These are phyloP conservation scores for Rhizophora mangle DNA, from an alignment of 345 rosid species.

Conservation along the genomic window DNA sequence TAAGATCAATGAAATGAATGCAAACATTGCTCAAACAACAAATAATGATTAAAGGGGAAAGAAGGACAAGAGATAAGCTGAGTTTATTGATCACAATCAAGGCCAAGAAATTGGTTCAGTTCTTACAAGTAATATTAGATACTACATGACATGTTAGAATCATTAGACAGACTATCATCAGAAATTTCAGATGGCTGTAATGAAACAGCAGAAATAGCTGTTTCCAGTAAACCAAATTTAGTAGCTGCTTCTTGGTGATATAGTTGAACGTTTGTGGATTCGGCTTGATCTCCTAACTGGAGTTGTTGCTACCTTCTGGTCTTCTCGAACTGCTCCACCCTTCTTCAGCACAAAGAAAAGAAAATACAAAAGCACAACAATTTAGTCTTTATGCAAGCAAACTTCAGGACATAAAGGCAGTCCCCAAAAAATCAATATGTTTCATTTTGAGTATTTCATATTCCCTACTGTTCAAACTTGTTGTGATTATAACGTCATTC, in stretches of 20 bases:
- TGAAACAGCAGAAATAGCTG: slow-evolving; percentile 33
- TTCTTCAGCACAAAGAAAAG: slow-evolving; percentile 24
- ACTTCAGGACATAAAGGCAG: background rate
- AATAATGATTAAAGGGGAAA: too few species aligned
- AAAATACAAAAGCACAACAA: background rate
- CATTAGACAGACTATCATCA: background rate
- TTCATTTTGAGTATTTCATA: too few species aligned
- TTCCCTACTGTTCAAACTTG: too few species aligned
- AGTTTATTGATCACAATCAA: background rate
- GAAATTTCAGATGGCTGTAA: background rate
- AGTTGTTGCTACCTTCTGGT: slow-evolving; percentile 16
- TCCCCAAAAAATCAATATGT: too few species aligned
- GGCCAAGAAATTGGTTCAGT: background rate
- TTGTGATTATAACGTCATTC: too few species aligned
- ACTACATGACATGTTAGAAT: background rate
- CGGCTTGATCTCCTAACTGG: slow-evolving; percentile 50
- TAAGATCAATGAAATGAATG: too few species aligned
- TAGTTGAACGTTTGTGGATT: slow-evolving; percentile 25
- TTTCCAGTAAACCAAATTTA: slow-evolving; percentile 9
- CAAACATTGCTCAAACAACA: too few species aligned
- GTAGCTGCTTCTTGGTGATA: slow-evolving; percentile 28
- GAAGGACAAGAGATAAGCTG: too few species aligned
- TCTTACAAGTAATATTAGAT: background rate
- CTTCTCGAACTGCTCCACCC: slow-evolving; percentile 22
- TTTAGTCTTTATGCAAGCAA: background rate